phyloP scores from a whole-genome alignment of 2,329 filamentous ascomycete genomes.

The Apiospora arundinis region DNA sequence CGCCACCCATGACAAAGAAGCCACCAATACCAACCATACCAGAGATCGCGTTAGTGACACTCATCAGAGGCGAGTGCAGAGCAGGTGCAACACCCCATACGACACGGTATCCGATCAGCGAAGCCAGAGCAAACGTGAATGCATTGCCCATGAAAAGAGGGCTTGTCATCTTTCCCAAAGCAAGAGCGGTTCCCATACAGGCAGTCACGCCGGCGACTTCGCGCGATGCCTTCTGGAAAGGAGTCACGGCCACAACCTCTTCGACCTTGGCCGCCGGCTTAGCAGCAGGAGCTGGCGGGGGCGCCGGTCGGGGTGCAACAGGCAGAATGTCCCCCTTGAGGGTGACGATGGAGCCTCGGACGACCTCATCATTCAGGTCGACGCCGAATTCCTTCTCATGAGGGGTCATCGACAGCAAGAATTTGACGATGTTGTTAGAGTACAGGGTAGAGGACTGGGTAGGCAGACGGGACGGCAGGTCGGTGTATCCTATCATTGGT shows the following conservation, averaged over 20 bases:
- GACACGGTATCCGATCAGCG: constrained; percentile 85
- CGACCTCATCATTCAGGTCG: constrained; percentile 83
- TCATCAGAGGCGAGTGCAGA: constrained; percentile 89
- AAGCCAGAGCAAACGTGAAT: constrained; percentile 84
- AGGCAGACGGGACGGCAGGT: constrained; percentile 83
- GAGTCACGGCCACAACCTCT: constrained; percentile 72
- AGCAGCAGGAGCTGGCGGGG: constrained; percentile 57
- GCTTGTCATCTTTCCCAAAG: constrained; percentile 80
- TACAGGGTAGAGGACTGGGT: constrained; percentile 91
- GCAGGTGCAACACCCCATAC: constrained; percentile 88
- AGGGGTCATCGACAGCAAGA: constrained; percentile 81
- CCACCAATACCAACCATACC: constrained; percentile 91
- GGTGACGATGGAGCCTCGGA: constrained; percentile 84
- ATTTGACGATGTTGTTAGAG: constrained; percentile 93
- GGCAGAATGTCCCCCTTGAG: constrained; percentile 78
- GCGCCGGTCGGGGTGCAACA: constrained; percentile 71
- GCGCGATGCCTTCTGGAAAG: constrained; percentile 80
- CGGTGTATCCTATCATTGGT: constrained; percentile 71
- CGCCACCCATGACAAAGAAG: constrained; percentile 87
- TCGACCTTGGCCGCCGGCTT: constrained; percentile 48
- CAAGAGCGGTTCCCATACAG: constrained; percentile 77
- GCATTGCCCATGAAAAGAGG: constrained; percentile 88
- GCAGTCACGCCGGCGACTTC: constrained; percentile 78
- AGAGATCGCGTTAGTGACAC: constrained; percentile 90
- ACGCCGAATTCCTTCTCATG: constrained; percentile 81